Conservation (phyloP, 2,329 filamentous ascomycete genomes). For the Aschersonia sp. region DNA sequence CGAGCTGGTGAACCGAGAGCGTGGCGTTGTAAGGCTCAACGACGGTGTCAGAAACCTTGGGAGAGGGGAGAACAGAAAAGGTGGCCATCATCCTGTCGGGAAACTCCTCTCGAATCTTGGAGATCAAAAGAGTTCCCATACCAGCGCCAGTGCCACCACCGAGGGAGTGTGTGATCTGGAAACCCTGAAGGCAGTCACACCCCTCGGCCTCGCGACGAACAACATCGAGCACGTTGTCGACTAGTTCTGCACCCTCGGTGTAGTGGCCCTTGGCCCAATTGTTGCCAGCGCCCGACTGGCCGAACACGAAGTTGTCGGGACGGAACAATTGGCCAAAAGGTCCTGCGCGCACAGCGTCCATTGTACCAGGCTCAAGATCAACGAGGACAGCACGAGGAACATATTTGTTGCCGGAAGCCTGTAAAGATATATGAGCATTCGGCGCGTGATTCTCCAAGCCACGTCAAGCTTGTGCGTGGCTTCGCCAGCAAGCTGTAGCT, state of each 20-base stretch:
- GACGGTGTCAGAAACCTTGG: constrained; percentile 99
- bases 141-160: constrained; percentile 99
- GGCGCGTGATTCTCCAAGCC: background rate
- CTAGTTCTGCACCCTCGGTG: constrained; percentile 97
- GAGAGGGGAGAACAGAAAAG: constrained; percentile 96
- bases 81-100: constrained; percentile 99
- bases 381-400: constrained; percentile 98
- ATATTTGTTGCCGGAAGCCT: constrained; percentile 98
- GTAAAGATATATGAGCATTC: background rate
- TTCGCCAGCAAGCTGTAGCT: background rate
- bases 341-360: constrained; percentile 97
- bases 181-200: constrained; percentile 98
- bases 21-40: constrained; percentile 99
- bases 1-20: constrained; percentile 95
- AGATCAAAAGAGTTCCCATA: constrained; percentile 99
- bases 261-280: constrained; percentile 99
- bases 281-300: constrained; percentile 99
- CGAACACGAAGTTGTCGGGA: constrained; percentile 99
- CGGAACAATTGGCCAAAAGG: constrained; percentile 99
- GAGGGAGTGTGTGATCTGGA: constrained; percentile 99
- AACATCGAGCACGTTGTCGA: constrained; percentile 95
- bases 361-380: constrained; percentile 98
- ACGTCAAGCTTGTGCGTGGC: background rate
- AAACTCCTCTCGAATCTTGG: constrained; percentile 99
- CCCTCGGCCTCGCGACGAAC: constrained; percentile 97